A percentile compares a stretch with the other conserved stretches of the same genome.
Evolutionary conservation across 257 asterid species (phyloP).

Genomic region (Hygrophila difformis): DNA sequence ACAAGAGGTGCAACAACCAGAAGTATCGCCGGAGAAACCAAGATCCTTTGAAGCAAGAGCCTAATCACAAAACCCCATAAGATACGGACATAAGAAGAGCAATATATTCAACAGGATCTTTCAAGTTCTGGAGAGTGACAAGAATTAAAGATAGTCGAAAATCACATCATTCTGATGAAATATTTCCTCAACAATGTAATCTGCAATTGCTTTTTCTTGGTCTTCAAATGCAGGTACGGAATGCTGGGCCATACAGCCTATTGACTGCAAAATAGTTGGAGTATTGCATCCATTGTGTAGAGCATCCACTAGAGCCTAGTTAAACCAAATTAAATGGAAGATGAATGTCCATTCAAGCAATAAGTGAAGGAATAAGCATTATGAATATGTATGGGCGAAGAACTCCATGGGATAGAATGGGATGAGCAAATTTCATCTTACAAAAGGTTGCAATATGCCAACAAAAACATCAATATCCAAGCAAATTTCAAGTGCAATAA

Average conservation of each 20-base stretch:
- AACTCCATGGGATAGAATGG: constrained; percentile 12
- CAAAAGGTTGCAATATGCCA: constrained; percentile 9
- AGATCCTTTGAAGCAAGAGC: constrained; percentile 32
- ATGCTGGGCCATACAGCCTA: constrained; percentile 79
- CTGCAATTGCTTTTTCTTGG: constrained; percentile 45
- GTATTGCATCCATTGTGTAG: constrained; percentile 40
- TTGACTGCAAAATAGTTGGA: constrained; percentile 74
- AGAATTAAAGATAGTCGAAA: constrained; percentile 19
- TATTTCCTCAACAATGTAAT: constrained; percentile 51
- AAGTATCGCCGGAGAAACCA: constrained; percentile 24
- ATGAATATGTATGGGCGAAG: constrained; percentile 9
- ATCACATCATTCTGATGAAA: constrained; percentile 53
- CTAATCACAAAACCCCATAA: constrained; percentile 28
- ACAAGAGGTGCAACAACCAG: constrained; percentile 55
- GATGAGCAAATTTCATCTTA: not conserved
- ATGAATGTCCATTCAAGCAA: constrained; percentile 12
- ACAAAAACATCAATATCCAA: constrained; percentile 8
- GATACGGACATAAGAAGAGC: constrained; percentile 16
- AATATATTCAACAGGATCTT: constrained; percentile 7
- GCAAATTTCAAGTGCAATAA: constrained; percentile 17
- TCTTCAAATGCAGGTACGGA: constrained; percentile 49
- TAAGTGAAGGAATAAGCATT: constrained; percentile 11
- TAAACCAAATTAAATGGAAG: constrained; percentile 15
- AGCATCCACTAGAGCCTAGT: constrained; percentile 57
- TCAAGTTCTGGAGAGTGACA: constrained; percentile 9